These are phyloP conservation scores for Penicillium paxilli DNA, from an alignment of 495 filamentous ascomycete genomes.

Conservation along the genomic window DNA sequence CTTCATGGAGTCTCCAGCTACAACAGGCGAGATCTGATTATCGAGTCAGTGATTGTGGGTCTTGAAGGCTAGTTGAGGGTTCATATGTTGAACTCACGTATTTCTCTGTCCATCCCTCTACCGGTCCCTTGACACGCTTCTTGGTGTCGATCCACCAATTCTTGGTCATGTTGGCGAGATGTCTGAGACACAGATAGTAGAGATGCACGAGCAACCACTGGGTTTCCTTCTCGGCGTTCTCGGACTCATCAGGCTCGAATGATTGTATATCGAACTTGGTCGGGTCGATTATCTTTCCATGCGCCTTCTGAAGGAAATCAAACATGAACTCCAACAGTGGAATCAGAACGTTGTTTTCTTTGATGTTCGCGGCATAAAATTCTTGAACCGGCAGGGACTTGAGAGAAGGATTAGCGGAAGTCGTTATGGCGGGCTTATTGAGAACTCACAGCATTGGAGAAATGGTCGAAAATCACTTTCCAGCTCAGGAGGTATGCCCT, in stretches of 20 bases:
- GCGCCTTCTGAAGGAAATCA: constrained; percentile 74
- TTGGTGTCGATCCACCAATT: constrained; percentile 80
- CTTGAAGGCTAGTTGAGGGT: not conserved
- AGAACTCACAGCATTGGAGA: constrained; percentile 62
- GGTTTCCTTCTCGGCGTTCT: constrained; percentile 64
- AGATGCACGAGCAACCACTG: constrained; percentile 84
- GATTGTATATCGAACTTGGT: constrained; percentile 66
- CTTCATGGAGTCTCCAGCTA: constrained; percentile 70
- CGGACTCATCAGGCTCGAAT: constrained; percentile 61
- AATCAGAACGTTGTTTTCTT: constrained; percentile 65
- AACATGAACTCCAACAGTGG: constrained; percentile 77
- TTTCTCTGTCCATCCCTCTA: constrained; percentile 81
- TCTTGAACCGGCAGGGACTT: constrained; percentile 75
- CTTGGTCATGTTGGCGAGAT: constrained; percentile 76
- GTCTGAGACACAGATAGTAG: constrained; percentile 76
- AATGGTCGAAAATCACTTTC: constrained; percentile 88
- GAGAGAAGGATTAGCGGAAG: constrained; percentile 18
- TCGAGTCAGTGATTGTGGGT: constrained; percentile 2
- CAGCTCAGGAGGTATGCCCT: constrained; percentile 87
- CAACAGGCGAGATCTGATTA: constrained; percentile 69
- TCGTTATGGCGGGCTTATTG: not conserved
- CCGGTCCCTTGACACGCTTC: constrained; percentile 71
- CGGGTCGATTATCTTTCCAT: constrained; percentile 66
- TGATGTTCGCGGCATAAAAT: constrained; percentile 75
- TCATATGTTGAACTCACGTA: constrained; percentile 43